A percentile compares a stretch with the other conserved stretches of the same genome.
Evolutionary conservation across 1,284 basidiomycete genomes (phyloP).

Genomic region (Boletellus dicymbophilus): DNA sequence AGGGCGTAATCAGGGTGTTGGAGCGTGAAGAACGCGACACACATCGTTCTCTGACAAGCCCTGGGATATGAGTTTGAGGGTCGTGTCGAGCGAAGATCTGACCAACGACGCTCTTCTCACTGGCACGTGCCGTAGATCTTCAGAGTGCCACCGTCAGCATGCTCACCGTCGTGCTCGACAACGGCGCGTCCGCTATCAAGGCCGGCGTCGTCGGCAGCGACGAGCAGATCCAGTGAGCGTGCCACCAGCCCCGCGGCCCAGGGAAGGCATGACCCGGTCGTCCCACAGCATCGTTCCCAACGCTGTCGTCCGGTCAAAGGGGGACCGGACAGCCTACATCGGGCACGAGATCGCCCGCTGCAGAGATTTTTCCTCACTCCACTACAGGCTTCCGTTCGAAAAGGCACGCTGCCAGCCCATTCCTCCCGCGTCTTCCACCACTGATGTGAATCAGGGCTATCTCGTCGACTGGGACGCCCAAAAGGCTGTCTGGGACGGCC

Average conservation of each 20-base stretch:
- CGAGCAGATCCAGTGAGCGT: constrained; percentile 23
- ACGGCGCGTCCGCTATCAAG: constrained; percentile 84
- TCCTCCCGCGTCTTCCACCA: constrained; percentile 7
- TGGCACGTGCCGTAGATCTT: too few species aligned
- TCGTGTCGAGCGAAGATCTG: too few species aligned
- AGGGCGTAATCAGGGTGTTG: constrained; percentile 75
- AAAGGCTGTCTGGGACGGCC: constrained; percentile 87
- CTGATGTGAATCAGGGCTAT: constrained; percentile 64
- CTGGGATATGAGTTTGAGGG: too few species aligned
- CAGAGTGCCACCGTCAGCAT: constrained; percentile 2
- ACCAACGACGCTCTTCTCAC: too few species aligned
- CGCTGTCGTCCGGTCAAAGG: constrained; percentile 78
- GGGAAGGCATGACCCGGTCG: background rate
- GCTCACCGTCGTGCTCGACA: constrained; percentile 75
- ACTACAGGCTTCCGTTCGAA: constrained; percentile 84
- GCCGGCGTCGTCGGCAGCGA: constrained; percentile 50
- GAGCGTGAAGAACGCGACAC: constrained; percentile 74
- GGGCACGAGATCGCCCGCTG: constrained; percentile 81
- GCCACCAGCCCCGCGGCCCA: background rate
- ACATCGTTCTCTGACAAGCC: too few species aligned
- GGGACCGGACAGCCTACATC: constrained; percentile 77
- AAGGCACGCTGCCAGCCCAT: constrained; percentile 50
- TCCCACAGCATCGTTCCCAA: constrained; percentile 71
- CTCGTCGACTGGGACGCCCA: constrained; percentile 92
- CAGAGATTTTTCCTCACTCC: constrained; percentile 75